Percentiles rank a stretch among this genome's conserved stretches.
Evolutionary conservation across 2,329 filamentous ascomycete species (phyloP).

Genomic region (Penicillium frequentans): DNA sequence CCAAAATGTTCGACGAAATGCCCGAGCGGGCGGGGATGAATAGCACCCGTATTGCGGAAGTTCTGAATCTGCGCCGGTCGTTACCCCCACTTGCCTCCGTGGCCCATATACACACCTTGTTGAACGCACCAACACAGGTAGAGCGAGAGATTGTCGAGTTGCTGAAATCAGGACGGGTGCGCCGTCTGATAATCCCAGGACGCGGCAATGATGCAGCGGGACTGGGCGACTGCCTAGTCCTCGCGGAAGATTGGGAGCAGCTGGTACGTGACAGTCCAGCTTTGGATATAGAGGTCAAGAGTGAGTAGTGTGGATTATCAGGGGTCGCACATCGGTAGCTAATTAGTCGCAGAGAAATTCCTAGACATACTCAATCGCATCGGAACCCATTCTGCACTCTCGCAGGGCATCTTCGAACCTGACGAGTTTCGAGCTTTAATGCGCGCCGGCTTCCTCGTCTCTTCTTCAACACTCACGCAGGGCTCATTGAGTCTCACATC

Average conservation of each 20-base stretch:
- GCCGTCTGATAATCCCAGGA: constrained; percentile 57
- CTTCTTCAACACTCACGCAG: constrained; percentile 43
- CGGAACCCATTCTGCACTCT: constrained; percentile 48
- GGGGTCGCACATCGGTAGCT: background rate
- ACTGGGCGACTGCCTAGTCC: constrained; percentile 59
- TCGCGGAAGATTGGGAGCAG: constrained; percentile 54
- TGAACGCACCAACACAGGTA: constrained; percentile 56
- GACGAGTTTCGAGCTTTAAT: constrained; percentile 52
- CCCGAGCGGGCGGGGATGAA: constrained; percentile 62
- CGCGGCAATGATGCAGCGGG: constrained; percentile 57
- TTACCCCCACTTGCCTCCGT: constrained; percentile 61
- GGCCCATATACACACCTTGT: constrained; percentile 61
- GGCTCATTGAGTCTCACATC: constrained; percentile 46
- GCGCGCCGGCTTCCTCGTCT: constrained; percentile 56
- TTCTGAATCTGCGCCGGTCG: constrained; percentile 56
- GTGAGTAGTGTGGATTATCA: constrained; percentile 17
- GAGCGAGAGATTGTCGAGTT: constrained; percentile 61
- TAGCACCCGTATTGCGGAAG: constrained; percentile 59
- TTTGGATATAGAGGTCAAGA: constrained; percentile 37
- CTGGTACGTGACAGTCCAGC: constrained; percentile 37
- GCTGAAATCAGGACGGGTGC: constrained; percentile 50
- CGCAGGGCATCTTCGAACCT: constrained; percentile 45
- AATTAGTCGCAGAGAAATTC: constrained; percentile 47
- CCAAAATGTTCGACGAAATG: constrained; percentile 56
- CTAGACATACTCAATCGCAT: constrained; percentile 48